phyloP scores from a whole-genome alignment of 768 basidiomycete genomes.

The Russula brevipes region DNA sequence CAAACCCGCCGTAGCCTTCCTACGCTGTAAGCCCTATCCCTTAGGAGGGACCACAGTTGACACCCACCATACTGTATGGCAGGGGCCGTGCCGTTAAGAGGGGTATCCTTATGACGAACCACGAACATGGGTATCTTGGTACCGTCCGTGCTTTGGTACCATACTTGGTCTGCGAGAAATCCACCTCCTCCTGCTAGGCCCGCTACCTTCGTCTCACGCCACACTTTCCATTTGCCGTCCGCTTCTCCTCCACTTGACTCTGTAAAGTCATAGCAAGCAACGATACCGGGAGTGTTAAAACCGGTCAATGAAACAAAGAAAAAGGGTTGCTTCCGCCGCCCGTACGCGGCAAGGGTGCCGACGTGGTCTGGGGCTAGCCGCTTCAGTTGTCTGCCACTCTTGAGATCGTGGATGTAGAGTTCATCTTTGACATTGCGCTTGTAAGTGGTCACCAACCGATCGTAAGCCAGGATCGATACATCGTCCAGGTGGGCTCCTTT shows the following conservation, averaged over 20 bases:
- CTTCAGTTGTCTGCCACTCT: slow-evolving; percentile 45
- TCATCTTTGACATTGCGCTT: slow-evolving; percentile 79
- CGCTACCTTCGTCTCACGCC: slow-evolving; percentile 51
- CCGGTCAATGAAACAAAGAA: slow-evolving; percentile 61
- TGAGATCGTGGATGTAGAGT: slow-evolving; percentile 59
- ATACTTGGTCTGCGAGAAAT: slow-evolving; percentile 69
- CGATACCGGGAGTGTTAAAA: slow-evolving; percentile 68
- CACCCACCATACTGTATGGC: slow-evolving; percentile 67
- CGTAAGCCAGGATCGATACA: slow-evolving; percentile 44
- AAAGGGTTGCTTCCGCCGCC: slow-evolving; percentile 48
- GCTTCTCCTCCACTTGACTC: slow-evolving; percentile 28
- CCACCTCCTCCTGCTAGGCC: slow-evolving; percentile 57
- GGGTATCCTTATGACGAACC: slow-evolving; percentile 65
- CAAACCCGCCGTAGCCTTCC: slow-evolving; percentile 78
- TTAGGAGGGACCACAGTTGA: neutral
- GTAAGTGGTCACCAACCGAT: slow-evolving; percentile 58
- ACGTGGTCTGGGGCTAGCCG: slow-evolving; percentile 64
- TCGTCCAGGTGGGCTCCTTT: slow-evolving; percentile 55
- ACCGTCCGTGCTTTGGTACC: slow-evolving; percentile 76
- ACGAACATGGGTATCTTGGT: slow-evolving; percentile 84
- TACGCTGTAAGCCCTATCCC: neutral
- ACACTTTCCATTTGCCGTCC: slow-evolving; percentile 55
- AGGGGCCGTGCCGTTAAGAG: slow-evolving; percentile 68
- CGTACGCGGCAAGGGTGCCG: slow-evolving; percentile 52
- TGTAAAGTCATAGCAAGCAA: slow-evolving; percentile 58